Base-by-base conservation (phyloP, 306 rosid genomes). In the Cotoneaster glaucophyllus region DNA sequence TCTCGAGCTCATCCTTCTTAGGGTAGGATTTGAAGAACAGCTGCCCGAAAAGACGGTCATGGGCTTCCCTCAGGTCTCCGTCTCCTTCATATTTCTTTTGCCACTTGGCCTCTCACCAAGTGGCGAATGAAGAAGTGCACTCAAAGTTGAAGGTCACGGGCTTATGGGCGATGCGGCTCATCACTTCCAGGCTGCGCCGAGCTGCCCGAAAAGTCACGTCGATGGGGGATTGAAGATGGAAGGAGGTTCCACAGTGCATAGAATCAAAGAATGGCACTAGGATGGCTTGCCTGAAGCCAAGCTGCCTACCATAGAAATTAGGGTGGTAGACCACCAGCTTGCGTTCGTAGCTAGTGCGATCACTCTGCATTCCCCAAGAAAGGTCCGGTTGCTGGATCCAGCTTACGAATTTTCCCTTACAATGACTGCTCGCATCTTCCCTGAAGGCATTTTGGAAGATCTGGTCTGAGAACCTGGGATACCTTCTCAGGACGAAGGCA, bases 131-230 rank as follows among this genome's bases (percentile, higher is more conserved):
- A 0, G 1, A 0, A 12, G 2, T 44, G 12, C 50, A 44, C 1
- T 44, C 2, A 1, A 44, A 44, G 5, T 44, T 44, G 0, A 44
- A 2, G 4, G 50, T 0, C 5, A 44, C 5, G 0, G 0, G 5
- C 14, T 12, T 12, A 0, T 3, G 17, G 5, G 5, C 0, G 0
- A 44, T 44, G 0, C 0, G 2, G 0, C 17, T 12, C 1, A 44
- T 44, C 2, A 12, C 2, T 4, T 44, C 2, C 0, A 44, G 1
- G 2, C 17, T 41, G 0, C 0, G 0, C 0, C 8, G 0, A 11
- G 50, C 0, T 12, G 0, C 50, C 5, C 0, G 1, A 2, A 44
- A 44, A 44, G 15, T 12, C 34, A 32, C 1, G 34, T 32, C 34
- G 6, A 6, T 0, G 34, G 0, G 5, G 12, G 17, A 11, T 0